Evolutionary conservation across 2,329 filamentous ascomycete species (phyloP), one percentile per base, ranked within the genome.

Genomic region (Eurotiales sp.): DNA sequence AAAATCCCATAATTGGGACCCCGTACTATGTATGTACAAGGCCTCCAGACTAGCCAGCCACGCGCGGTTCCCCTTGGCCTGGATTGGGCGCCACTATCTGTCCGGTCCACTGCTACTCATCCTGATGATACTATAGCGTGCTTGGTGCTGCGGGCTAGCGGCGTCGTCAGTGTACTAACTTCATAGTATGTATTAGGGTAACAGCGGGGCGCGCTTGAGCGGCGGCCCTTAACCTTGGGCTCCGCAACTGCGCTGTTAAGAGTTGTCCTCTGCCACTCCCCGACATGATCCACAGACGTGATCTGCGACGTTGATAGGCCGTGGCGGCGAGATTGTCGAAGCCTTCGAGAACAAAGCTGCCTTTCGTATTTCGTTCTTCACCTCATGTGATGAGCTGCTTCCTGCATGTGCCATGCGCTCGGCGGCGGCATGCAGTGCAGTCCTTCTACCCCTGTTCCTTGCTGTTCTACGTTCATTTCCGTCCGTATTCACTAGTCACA

Each of bases 331-430:
- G 25, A 10, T 25, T 42, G 15, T 27, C 21, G 40, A 42, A 42
- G 25, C 27, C 40, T 42, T 42, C 40, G 21, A 42, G 40, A 42
- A 42, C 40, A 42, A 23, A n/a, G n/a, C n/a, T n/a, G n/a, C n/a
- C n/a, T 27, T 27, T 27, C 25, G 25, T 27, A 10, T 6, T 7
- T 2, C 11, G 34, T n/a, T n/a, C n/a, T n/a, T n/a, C n/a, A n/a
- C n/a, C n/a, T 17, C 34, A 37, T 37, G 34, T 37, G 34, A 37
- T 21, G 34, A 19, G 34, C 34, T 37, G 34, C 17, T 19, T 36
- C n/a, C 15, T 36, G 34, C 15, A 36, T 36, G 4, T 8, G 15
- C 32, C n/a, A n/a, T n/a, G n/a, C n/a, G n/a, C n/a, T n/a, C n/a
- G n/a, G n/a, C n/a, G n/a, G n/a, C n/a, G n/a, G 14, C n/a, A 8